Conservation (phyloP, 441 rosid genomes). For the Macaranga tanarius region DNA sequence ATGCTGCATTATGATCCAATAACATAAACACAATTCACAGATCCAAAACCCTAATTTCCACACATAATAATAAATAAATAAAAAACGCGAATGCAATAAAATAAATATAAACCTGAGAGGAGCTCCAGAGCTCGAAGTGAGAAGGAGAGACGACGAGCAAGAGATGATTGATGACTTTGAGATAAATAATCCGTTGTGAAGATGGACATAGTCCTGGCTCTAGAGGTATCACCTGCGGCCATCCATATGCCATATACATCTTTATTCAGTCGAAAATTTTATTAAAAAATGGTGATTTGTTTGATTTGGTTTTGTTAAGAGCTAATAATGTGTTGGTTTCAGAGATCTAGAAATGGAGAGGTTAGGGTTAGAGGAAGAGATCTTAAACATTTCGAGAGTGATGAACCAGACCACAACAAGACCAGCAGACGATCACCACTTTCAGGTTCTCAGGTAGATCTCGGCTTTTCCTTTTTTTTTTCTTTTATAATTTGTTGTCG, state of each 20-base stretch:
- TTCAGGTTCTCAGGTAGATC: no score
- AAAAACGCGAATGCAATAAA: neutral
- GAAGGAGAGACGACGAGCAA: slow-evolving; percentile 77
- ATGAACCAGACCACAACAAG: no score
- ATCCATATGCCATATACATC: slow-evolving; percentile 97
- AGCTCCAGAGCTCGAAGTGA: slow-evolving; percentile 92
- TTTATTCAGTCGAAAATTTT: neutral
- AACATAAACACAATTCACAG: slow-evolving; percentile 8
- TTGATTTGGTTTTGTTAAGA: neutral
- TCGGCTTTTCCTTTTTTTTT: no score
- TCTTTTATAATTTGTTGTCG: no score
- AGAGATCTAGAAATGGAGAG: slow-evolving; percentile 11
- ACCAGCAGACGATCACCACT: no score
- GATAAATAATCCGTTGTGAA: slow-evolving; percentile 68
- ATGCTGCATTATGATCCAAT: slow-evolving; percentile 42
- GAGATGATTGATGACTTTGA: slow-evolving; percentile 62
- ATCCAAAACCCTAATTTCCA: slow-evolving; percentile 15
- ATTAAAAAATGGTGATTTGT: neutral
- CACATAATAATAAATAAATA: neutral
- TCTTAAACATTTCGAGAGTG: neutral
- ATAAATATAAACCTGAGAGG: slow-evolving; percentile 62
- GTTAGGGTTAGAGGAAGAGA: slow-evolving; percentile 10
- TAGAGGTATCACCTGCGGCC: slow-evolving; percentile 96
- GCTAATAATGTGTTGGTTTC: neutral
- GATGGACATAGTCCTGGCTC: slow-evolving; percentile 62